These are phyloP conservation scores for Mycena leptocephala DNA, from an alignment of 768 basidiomycete species.

Conservation along the genomic window DNA sequence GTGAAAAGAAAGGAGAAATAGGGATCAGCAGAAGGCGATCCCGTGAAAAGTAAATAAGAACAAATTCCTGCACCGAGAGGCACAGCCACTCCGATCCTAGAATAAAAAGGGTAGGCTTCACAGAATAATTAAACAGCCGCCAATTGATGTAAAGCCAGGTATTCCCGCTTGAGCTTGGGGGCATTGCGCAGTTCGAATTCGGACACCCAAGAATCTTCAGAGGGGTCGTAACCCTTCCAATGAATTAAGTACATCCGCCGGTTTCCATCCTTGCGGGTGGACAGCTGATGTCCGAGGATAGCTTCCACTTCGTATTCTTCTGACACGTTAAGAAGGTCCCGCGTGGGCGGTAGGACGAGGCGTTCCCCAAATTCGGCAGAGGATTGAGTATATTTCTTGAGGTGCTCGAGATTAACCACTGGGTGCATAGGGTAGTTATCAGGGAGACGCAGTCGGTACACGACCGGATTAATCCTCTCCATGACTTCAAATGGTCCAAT, in stretches of 20 bases:
- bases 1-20: too few relatives aligned
- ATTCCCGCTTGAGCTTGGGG: slow-evolving; percentile 34
- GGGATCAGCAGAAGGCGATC: too few relatives aligned
- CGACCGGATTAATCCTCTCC: slow-evolving; percentile 38
- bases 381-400: slow-evolving; percentile 38
- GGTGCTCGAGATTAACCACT: slow-evolving; percentile 42
- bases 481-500: slow-evolving; percentile 38
- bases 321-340: too few relatives aligned
- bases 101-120: too few relatives aligned
- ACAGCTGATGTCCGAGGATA: too few relatives aligned
- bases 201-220: slow-evolving; percentile 42
- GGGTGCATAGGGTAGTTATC: slow-evolving; percentile 45
- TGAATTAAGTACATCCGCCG: slow-evolving; percentile 33
- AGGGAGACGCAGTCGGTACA: slow-evolving; percentile 42
- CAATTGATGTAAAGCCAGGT: too few relatives aligned
- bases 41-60: too few relatives aligned
- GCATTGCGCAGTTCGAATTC: slow-evolving; percentile 41
- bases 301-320: too few relatives aligned
- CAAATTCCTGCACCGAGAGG: too few relatives aligned
- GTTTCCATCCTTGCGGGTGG: slow-evolving; percentile 25
- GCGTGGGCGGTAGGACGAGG: too few relatives aligned
- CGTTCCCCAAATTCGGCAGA: slow-evolving; percentile 34
- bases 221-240: slow-evolving; percentile 41
- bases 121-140: too few relatives aligned
- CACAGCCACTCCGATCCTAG: too few relatives aligned